Conservation (phyloP, 163 green algal genomes). For the Scenedesmus sp. region DNA sequence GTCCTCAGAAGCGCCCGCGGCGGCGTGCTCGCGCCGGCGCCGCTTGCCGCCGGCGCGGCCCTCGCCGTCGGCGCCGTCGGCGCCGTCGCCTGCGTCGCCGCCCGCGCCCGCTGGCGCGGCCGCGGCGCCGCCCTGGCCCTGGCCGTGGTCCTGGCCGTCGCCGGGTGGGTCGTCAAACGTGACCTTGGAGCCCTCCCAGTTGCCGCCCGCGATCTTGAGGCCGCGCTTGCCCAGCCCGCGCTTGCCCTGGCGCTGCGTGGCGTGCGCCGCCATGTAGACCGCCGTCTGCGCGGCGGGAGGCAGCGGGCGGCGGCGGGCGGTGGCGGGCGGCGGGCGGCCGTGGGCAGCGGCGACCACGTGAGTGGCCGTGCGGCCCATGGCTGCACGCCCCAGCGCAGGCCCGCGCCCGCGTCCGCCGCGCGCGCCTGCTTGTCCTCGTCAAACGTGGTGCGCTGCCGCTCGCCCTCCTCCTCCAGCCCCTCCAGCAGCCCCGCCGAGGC, state of each 20-base stretch:
- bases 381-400: too few relatives aligned
- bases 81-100: too few relatives aligned
- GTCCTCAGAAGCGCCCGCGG: too few relatives aligned
- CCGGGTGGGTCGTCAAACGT: constrained; percentile 67
- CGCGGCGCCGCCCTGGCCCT: not conserved
- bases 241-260: constrained; percentile 69
- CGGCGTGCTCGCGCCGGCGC: too few relatives aligned
- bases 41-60: too few relatives aligned
- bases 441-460: constrained; percentile 49
- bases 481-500: constrained; percentile 63
- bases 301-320: too few relatives aligned
- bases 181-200: constrained; percentile 78
- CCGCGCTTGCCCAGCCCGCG: constrained; percentile 73
- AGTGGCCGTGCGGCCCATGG: too few relatives aligned
- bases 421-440: constrained; percentile 77
- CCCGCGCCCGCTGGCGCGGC: too few relatives aligned
- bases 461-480: constrained; percentile 57
- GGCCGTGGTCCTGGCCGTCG: not conserved
- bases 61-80: too few relatives aligned
- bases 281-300: not conserved
- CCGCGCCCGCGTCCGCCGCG: too few relatives aligned
- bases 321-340: too few relatives aligned
- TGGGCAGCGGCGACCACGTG: too few relatives aligned
- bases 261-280: constrained; percentile 70
- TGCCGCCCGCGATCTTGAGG: constrained; percentile 67